Conservation (phyloP, 2,329 filamentous ascomycete species). For the Ascochyta clinopodiicola region DNA sequence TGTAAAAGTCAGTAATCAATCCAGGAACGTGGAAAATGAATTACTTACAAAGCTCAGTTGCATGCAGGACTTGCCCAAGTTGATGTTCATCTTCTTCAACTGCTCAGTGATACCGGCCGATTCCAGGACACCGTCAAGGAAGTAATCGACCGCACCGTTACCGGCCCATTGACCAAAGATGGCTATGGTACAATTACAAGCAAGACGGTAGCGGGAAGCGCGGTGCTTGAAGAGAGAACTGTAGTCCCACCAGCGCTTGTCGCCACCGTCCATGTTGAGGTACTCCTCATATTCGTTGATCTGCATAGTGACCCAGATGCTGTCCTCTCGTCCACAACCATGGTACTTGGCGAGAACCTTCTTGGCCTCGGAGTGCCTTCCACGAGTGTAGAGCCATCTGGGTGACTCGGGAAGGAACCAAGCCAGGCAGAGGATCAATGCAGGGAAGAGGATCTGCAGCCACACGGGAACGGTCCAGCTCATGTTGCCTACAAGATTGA, state of each 20-base stretch:
- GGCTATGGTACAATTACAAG: slow-evolving; percentile 49
- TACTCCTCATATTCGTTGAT: slow-evolving; percentile 47
- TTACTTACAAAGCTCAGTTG: slow-evolving; percentile 39
- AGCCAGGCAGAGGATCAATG: slow-evolving; percentile 55
- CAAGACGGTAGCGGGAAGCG: slow-evolving; percentile 42
- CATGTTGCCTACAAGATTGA: slow-evolving; percentile 23
- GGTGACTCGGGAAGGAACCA: slow-evolving; percentile 66
- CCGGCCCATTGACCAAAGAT: slow-evolving; percentile 52
- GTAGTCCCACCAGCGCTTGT: slow-evolving; percentile 46
- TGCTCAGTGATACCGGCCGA: slow-evolving; percentile 44
- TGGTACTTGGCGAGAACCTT: slow-evolving; percentile 66
- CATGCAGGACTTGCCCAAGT: slow-evolving; percentile 45
- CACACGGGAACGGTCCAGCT: slow-evolving; percentile 57
- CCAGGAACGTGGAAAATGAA: too few relatives aligned
- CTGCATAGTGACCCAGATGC: slow-evolving; percentile 45
- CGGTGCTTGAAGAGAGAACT: slow-evolving; percentile 37
- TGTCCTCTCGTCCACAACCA: slow-evolving; percentile 52
- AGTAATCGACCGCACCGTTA: slow-evolving; percentile 47
- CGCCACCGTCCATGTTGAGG: slow-evolving; percentile 32
- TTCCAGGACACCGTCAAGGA: slow-evolving; percentile 44
- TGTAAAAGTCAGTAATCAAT: slow-evolving; percentile 1
- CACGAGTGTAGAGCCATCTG: slow-evolving; percentile 58
- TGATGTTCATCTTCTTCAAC: slow-evolving; percentile 46
- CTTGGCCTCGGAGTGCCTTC: slow-evolving; percentile 62
- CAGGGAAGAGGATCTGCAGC: slow-evolving; percentile 44